phyloP scores from a whole-genome alignment of 805 yeast species.

The Candida yuanshanica region DNA sequence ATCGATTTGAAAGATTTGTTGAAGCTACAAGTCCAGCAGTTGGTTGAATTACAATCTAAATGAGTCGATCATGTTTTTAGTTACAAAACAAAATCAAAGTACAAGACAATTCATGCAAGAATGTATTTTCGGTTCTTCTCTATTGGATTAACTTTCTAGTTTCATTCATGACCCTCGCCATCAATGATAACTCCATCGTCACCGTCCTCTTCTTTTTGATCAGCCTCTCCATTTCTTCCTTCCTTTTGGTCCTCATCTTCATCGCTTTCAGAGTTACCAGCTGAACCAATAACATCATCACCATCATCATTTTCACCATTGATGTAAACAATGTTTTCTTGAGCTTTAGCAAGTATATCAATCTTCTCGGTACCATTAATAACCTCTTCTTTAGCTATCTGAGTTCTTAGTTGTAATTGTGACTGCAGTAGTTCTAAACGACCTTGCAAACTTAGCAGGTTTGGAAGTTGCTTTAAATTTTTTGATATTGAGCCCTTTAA shows the following conservation, averaged over 20 bases:
- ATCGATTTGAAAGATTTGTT: constrained; percentile 82
- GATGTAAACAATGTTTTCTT: constrained; percentile 27
- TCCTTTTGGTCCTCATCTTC: constrained; percentile 25
- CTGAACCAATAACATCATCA: constrained; percentile 23
- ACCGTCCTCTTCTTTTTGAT: constrained; percentile 1
- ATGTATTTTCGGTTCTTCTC: no score
- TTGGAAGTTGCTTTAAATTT: constrained; percentile 55
- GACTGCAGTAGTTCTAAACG: constrained; percentile 69
- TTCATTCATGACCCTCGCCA: not conserved
- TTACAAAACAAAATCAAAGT: no score
- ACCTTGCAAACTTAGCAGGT: constrained; percentile 78
- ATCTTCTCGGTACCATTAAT: constrained; percentile 16
- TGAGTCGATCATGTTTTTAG: no score
- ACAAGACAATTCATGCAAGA: no score
- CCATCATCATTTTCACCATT: constrained; percentile 43
- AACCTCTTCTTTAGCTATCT: constrained; percentile 34
- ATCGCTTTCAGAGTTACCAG: constrained; percentile 21
- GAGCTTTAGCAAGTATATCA: constrained; percentile 24
- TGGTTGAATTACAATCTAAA: constrained; percentile 56
- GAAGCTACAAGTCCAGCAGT: constrained; percentile 78
- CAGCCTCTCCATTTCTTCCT: constrained; percentile 6
- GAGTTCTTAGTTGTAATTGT: constrained; percentile 66
- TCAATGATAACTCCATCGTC: not conserved
- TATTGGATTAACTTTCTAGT: not conserved
- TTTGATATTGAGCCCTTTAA: constrained; percentile 53